Evolutionary conservation across 345 rosid genomes (phyloP).

Genomic region (Sonneratia caseolaris): DNA sequence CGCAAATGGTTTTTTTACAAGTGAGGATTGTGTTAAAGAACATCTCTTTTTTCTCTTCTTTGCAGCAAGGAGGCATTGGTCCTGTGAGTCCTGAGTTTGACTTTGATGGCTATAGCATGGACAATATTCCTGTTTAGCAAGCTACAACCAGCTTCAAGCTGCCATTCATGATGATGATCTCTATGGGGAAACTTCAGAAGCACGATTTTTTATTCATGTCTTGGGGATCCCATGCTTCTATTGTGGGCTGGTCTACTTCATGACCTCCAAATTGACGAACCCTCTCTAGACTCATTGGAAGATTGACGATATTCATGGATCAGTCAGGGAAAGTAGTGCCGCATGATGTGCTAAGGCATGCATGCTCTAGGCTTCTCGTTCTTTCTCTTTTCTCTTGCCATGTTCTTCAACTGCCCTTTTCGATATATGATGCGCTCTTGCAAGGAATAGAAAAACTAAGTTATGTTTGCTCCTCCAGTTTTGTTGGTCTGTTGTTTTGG

Average conservation of each 20-base stretch:
- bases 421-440: constrained; percentile 18
- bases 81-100: constrained; percentile 59
- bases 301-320: constrained; percentile 6
- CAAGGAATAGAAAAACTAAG: constrained; percentile 29
- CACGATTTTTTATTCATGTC: constrained; percentile 4
- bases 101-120: constrained; percentile 69
- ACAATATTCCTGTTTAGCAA: constrained; percentile 57
- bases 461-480: constrained; percentile 7
- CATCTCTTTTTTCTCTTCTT: not conserved
- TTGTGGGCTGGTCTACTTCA: not conserved
- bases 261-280: not conserved
- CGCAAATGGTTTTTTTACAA: no score
- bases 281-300: not conserved
- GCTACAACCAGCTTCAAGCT: constrained; percentile 1
- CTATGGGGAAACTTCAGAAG: not conserved
- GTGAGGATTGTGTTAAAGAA: no score
- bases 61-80: constrained; percentile 54
- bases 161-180: constrained; percentile 13
- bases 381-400: constrained; percentile 12
- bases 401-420: constrained; percentile 19
- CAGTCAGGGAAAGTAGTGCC: constrained; percentile 7
- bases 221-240: not conserved
- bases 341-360: constrained; percentile 39
- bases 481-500: constrained; percentile 13
- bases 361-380: constrained; percentile 19